Conservation (phyloP, 1,139 yeast genomes). For the Lodderomyces beijingensis region DNA sequence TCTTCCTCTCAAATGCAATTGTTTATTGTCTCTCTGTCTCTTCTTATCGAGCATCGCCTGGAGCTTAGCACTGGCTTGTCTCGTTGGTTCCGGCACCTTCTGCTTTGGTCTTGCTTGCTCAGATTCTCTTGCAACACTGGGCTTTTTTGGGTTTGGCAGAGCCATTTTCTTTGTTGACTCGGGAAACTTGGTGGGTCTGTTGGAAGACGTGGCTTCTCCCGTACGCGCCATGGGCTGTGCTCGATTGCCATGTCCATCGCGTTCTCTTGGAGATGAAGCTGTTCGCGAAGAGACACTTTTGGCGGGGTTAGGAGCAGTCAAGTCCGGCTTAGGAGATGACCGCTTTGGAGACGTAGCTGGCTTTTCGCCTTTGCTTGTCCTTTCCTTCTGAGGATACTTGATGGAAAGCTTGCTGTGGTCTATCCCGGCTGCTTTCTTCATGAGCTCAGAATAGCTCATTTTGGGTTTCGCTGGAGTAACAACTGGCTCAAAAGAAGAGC, state of each 20-base stretch:
- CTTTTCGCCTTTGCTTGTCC: background rate
- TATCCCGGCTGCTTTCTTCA: conserved; percentile 65
- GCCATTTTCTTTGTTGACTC: background rate
- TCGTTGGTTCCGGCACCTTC: conserved; percentile 14
- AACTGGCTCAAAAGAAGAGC: too few species aligned
- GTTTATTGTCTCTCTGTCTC: conserved; percentile 5
- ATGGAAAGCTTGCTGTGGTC: conserved; percentile 41
- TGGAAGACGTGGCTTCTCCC: background rate
- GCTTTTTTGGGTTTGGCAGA: background rate
- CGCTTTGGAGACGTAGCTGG: background rate
- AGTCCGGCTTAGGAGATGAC: background rate
- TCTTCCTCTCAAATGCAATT: background rate
- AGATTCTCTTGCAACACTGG: background rate
- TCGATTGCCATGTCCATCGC: background rate
- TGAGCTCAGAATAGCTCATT: conserved; percentile 59
- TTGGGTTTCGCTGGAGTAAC: conserved; percentile 37
- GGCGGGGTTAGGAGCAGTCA: background rate
- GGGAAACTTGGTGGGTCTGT: background rate
- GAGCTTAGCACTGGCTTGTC: conserved; percentile 21
- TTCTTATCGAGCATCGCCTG: conserved; percentile 24
- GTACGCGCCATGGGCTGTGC: background rate
- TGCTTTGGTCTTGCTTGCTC: conserved; percentile 4
- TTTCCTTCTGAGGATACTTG: conserved; percentile 24
- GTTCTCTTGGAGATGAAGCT: background rate
- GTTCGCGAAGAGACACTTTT: background rate